Base-by-base conservation (phyloP, 768 basidiomycete species). In the Tephrocybe sp. region DNA sequence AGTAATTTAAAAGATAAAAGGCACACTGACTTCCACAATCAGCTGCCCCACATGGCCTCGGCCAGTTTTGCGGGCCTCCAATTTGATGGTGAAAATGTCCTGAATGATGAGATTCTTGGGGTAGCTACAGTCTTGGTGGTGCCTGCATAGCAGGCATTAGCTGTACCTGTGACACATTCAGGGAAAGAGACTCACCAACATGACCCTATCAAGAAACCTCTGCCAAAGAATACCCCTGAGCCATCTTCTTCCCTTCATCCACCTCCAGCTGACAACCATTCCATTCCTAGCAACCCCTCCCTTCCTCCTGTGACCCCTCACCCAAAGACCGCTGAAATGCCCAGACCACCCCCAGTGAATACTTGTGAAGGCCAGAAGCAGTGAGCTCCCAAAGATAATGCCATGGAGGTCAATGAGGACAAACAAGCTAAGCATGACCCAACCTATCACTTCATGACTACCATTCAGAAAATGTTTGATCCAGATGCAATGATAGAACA, bases 1-100 rank as follows among this genome's bases (percentile, higher is more conserved):
- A 36, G 34, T 17, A 49, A 56, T 49, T 50, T 50, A 15, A 53
- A 56, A 45, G 55, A 9, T 14, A 23, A 38, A 32, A 43, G 49
- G 36, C 30, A 20, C 18, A 45, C 45, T 41, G 28, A 30, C 11
- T 5, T 5, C 28, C 28, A 11, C 28, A 11, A 30, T 30, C 28
- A 30, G 11, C 28, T 11, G 28, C 50, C 50, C 12, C 55, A 56
- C 23, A 52, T 56, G 50, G 45, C 18, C 4, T n/a, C 11, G 4
- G 28, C 48, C n/a, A 51, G 21, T 15, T 48, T 39, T n/a, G 40
- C 43, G 28, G 45, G 55, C 25, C n/a, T 52, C 0, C 50, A 48
- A 11, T 30, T 32, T 6, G 18, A 56, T 18, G 42, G 50, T 10
- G n/a, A 40, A 30, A 41, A 56, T 15, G 41, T 51, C 2, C n/a